Evolutionary conservation across 2,329 filamentous ascomycete genomes (phyloP), one percentile per base, ranked within the genome.

Genomic region (Aspergillus sp.): DNA sequence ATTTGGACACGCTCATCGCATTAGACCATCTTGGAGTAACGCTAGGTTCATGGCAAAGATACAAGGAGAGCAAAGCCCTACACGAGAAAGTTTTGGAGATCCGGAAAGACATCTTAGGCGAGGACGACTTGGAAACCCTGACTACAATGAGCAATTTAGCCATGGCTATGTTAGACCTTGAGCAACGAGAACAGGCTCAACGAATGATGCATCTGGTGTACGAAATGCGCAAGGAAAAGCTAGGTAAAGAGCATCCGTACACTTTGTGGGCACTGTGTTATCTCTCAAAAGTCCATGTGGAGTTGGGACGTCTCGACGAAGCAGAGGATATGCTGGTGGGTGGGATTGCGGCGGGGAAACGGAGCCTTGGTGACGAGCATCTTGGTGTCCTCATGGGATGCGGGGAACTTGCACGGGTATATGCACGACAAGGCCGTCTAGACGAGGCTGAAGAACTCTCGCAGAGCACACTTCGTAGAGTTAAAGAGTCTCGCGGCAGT

Each of bases 231-330:
- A 52, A 57, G 42, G 27, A 42, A 13, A 51, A 51, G 9, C 51
- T 67, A 9, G 64, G 66, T 6, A 56, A 64, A 33, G 64, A 68
- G 46, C 64, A 69, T 53, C 59, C 65, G 12, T 65, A 64, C 44
- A 65, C 63, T 4, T 49, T 67, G 22, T 63, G 56, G 55, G 59
- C 64, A 15, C 55, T 68, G 35, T 60, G 62, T 20, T 58, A 67
- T 44, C 50, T 67, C 9, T 59, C 62, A 12, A 67, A 63, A 44
- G 49, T 64, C 20, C 53, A 61, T 41, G 57, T 55, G 44, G 60
- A 52, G 10, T 19, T 53, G 5, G 54, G 53, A 12, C 41, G 54
- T 19, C 45, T 56, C 19, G 32, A 51, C 13, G 49, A 60, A 20
- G 54, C 55, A 7, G 48, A 53, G 41, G 17, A 22, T 23, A 54